Conservation (phyloP, 139 green algal genomes). For the Marvania coccoides region DNA sequence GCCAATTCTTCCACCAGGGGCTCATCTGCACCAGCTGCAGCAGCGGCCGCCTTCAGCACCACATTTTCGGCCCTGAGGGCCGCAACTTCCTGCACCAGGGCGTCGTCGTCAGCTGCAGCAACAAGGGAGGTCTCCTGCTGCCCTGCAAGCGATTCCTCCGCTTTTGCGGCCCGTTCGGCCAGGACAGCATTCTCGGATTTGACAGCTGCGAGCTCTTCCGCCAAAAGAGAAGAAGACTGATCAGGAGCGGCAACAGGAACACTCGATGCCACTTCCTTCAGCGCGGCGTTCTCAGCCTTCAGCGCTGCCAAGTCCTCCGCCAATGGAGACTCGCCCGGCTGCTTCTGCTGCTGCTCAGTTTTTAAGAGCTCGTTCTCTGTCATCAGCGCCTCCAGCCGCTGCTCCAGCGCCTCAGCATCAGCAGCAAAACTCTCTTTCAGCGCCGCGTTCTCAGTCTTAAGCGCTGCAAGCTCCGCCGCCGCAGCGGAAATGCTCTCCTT, state of each 20-base stretch:
- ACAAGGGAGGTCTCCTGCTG: too few relatives aligned
- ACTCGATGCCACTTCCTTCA: neutral
- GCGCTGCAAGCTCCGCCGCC: slow-evolving; percentile 5
- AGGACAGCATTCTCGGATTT: neutral
- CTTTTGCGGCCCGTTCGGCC: too few relatives aligned
- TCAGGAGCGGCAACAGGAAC: neutral
- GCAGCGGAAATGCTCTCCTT: neutral
- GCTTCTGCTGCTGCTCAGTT: neutral
- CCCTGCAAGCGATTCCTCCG: too few relatives aligned
- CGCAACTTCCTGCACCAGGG: neutral
- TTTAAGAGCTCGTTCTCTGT: too few relatives aligned
- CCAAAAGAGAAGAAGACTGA: neutral
- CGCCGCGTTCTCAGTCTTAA: slow-evolving; percentile 4
- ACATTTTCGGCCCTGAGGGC: too few relatives aligned
- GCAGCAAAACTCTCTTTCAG: neutral
- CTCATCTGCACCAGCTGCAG: neutral
- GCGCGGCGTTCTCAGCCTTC: neutral
- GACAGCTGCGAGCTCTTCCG: neutral
- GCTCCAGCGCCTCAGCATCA: neutral
- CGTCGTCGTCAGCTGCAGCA: neutral
- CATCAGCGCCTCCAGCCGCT: neutral
- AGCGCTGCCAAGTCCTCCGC: neutral
- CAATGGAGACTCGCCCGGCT: neutral
- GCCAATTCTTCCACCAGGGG: neutral
- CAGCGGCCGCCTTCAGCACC: neutral